These are phyloP conservation scores for Penicillium desertorum DNA, from an alignment of 495 filamentous ascomycete genomes.

Conservation along the genomic window DNA sequence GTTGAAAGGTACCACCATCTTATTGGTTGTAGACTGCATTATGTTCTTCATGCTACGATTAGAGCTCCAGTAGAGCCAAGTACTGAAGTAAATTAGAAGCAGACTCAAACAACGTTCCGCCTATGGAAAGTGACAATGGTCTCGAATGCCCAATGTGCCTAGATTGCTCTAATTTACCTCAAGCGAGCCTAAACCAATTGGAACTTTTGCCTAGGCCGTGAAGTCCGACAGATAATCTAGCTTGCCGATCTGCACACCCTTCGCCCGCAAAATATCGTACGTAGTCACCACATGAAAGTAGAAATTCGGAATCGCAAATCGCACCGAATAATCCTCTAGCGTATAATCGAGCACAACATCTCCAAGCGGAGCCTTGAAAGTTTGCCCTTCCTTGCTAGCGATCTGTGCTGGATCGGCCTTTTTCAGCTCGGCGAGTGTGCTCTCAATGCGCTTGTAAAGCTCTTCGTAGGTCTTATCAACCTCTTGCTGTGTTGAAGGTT, in stretches of 20 bases:
- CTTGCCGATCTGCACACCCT: background rate
- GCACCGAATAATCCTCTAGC: background rate
- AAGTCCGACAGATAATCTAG: background rate
- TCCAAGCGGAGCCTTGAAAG: background rate
- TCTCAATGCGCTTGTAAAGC: background rate
- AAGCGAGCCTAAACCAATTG: background rate
- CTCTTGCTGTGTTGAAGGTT: background rate
- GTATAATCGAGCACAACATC: background rate
- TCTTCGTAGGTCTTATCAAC: background rate
- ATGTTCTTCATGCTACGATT: background rate
- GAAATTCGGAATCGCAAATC: background rate
- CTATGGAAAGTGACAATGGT: background rate
- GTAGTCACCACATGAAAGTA: constrained; percentile 1
- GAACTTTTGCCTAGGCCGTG: background rate
- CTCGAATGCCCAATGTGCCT: background rate
- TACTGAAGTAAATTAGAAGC: background rate
- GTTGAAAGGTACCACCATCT: no score
- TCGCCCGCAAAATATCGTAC: background rate
- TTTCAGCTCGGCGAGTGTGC: background rate
- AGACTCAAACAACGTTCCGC: background rate
- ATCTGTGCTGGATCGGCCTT: background rate
- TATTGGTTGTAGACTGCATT: background rate
- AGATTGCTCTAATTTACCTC: background rate
- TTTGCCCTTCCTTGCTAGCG: background rate
- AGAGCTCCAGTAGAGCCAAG: background rate